Evolutionary conservation across 2,329 filamentous ascomycete species (phyloP).

Genomic region (Didymella pomorum): DNA sequence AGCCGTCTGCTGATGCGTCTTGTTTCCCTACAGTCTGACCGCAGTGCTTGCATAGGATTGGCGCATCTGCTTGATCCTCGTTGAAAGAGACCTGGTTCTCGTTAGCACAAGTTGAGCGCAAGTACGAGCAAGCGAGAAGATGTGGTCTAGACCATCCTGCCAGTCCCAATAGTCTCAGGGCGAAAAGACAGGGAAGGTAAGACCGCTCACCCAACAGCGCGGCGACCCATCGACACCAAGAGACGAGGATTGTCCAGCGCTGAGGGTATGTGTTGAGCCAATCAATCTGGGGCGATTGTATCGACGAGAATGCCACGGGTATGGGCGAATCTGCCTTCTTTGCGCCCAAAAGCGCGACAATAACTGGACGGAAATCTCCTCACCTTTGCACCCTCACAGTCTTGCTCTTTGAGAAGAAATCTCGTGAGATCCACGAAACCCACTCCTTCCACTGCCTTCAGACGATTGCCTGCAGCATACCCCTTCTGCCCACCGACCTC

Average conservation of each 20-base stretch:
- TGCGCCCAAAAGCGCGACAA: conserved; percentile 50
- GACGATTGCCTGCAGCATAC: conserved; percentile 81
- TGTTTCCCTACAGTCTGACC: conserved; percentile 48
- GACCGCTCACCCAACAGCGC: conserved; percentile 38
- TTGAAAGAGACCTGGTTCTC: neutral
- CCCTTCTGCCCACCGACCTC: conserved; percentile 60
- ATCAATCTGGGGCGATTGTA: conserved; percentile 66
- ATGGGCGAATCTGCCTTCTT: conserved; percentile 64
- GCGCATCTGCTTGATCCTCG: conserved; percentile 1
- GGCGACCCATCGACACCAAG: conserved; percentile 39
- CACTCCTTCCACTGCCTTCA: conserved; percentile 70
- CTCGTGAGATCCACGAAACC: conserved; percentile 84
- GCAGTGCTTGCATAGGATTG: conserved; percentile 52
- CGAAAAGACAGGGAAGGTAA: conserved; percentile 44
- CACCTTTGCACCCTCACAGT: conserved; percentile 66
- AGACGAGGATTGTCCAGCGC: conserved; percentile 40
- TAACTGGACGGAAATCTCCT: conserved; percentile 28
- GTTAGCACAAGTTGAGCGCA: conserved; percentile 3
- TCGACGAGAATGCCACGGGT: conserved; percentile 62
- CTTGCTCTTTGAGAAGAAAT: conserved; percentile 72
- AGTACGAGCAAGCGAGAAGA: conserved; percentile 4
- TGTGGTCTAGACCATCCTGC: conserved; percentile 47
- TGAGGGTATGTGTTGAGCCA: conserved; percentile 37
- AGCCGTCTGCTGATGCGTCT: conserved; percentile 56
- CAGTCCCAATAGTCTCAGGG: conserved; percentile 44